Base-by-base conservation (phyloP, 495 filamentous ascomycete genomes). In the Hyaloscypha variabilis region DNA sequence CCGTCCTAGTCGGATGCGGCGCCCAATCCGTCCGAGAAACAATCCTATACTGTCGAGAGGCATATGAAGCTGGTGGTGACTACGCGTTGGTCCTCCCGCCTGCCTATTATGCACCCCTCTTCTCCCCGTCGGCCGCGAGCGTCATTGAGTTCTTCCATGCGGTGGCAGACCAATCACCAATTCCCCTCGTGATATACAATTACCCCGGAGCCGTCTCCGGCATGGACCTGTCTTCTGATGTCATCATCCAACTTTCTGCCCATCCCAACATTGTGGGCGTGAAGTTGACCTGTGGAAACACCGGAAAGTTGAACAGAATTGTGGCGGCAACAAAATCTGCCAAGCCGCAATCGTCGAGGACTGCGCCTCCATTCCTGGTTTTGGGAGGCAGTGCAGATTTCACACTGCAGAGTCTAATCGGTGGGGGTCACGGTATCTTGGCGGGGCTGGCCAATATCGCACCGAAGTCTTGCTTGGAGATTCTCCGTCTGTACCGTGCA, bases 261-360 rank as follows among this genome's bases (percentile, higher is more conserved):
- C 92, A 97, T 74, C 84, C 88, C 69, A 97, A 97, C 72, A 94
- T 97, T 70, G 87, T 92, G 60, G 93, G 93, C 57, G 90, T 89
- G 73, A 97, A 97, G 81, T 82, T 97, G 58, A 97, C 93, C 5
- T 97, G 93, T 75, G 93, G 92, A 55, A 96, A 97, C 77, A 97
- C 94, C 21, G 93, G 93, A 60, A 97, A 97, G 76, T 82, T 97
- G 58, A 88, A 87, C 70, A 87, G 93, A 62, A 84, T 97, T 52
- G 91, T 87, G 3, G 86, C 88, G 14, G 83, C 83, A 36, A 85
- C 83, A 19, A 81, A 82, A 63, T 80, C 85, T 30, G 72, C 78
- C 13, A 77, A 62, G 60, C 67, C 72, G 28, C 79, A 77, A 28
- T 62, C 67, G 3, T 52, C 51, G 46, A 54, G 30, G 21, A 54